A percentile compares a stretch with the other conserved stretches of the same genome.
phyloP scores from a whole-genome alignment of 2,329 filamentous ascomycete genomes.

The Alternaria triticimaculans region DNA sequence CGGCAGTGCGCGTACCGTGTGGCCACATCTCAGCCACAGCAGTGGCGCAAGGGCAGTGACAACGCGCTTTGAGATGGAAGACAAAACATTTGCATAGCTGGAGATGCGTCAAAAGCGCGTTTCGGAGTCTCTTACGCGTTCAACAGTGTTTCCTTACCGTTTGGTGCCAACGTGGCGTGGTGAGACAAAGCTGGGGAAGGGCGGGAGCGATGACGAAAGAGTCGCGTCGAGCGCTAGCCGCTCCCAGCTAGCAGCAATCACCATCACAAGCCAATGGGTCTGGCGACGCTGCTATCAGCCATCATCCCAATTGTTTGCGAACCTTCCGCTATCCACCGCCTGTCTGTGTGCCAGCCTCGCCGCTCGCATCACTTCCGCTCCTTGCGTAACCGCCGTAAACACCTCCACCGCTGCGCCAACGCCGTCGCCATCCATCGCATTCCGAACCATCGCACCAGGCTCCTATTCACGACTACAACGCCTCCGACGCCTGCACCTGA shows the following conservation, averaged over 20 bases:
- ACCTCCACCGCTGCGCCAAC: background rate
- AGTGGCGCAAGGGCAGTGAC: background rate
- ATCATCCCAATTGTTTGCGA: conserved; percentile 14
- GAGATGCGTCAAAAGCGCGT: background rate
- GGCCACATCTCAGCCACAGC: background rate
- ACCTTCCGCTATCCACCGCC: conserved; percentile 9
- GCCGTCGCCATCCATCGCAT: conserved; percentile 21
- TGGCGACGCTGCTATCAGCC: conserved; percentile 7
- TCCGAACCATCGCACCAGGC: conserved; percentile 27
- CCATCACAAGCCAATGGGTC: conserved; percentile 35
- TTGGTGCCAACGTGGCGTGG: conserved; percentile 3
- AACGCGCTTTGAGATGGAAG: background rate
- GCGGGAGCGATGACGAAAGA: conserved; percentile 29
- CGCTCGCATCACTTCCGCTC: background rate
- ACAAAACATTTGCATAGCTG: rapidly evolving
- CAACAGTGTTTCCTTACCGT: background rate
- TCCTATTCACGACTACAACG: conserved; percentile 27
- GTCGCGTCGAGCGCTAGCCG: conserved; percentile 21
- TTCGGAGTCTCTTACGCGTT: background rate
- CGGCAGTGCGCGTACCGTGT: background rate
- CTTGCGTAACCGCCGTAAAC: background rate
- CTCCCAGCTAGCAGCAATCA: conserved; percentile 19
- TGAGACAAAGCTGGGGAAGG: conserved; percentile 12
- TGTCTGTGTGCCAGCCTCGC: background rate
- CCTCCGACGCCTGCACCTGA: conserved; percentile 18